Evolutionary conservation across 768 basidiomycete species (phyloP), one percentile per base, ranked within the genome.

Genomic region (Butyriboletus loyo): DNA sequence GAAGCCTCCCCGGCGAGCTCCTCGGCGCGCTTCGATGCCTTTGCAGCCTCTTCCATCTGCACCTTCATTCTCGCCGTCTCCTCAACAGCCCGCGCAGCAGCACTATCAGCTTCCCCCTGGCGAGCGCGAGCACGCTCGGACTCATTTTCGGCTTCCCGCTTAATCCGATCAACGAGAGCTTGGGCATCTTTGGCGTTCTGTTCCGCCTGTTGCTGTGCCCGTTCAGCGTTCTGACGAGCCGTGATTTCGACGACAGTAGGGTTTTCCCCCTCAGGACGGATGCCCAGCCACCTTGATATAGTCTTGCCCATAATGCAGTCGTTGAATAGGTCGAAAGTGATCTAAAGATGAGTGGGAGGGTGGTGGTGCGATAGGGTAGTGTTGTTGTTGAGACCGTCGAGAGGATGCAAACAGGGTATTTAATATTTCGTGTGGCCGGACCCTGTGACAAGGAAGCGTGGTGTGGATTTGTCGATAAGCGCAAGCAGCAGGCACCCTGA

Each of bases 91-190:
- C 7, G 19, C 10, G 44, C 41, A 0, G 55, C 50, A 0, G 54
- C 52, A 24, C 13, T 9, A 15, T 54, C 52, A 0, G 62, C 64
- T 7, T 52, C 46, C 7, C 53, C 52, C 46, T 62, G 64, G 11
- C 52, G 38, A 7, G 1, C 25, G 3, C 10, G 38, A 0, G 56
- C 60, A 5, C 25, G 21, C 43, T 54, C 6, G 10, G 62, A 52
- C 0, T 62, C 67, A 9, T 47, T 13, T 0, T 53, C 62, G 1
- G 53, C 55, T 2, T 62, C 32, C n/a, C 7, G 17, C 10, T 36
- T 28, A 38, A 52, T 50, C 34, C 47, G 17, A 3, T 45, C n/a
- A 0, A 43, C 47, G 27, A 47, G 47, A 1, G 49, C 42, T 19
- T 30, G 19, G 13, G 66, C 54, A 0, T n/a, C 31, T 7, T 40